Percentiles rank a stretch among this genome's conserved stretches.
Conservation (phyloP, 2,329 filamentous ascomycete species). For the Colletotrichum truncatum region DNA sequence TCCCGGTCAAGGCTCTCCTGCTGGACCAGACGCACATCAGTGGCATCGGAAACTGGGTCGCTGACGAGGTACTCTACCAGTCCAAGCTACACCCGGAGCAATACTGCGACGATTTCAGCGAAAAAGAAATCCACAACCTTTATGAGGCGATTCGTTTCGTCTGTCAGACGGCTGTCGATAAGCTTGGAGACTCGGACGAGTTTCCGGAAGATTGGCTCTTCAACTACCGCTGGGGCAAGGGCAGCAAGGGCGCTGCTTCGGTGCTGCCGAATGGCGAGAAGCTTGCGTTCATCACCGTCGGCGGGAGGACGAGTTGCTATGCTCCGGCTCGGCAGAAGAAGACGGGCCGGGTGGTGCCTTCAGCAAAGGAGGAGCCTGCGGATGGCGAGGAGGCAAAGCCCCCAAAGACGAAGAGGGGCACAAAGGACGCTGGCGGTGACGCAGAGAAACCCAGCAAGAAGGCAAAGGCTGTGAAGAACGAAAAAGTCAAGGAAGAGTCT, state of each 20-base stretch:
- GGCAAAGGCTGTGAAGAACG: constrained; percentile 34
- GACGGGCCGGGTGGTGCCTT: constrained; percentile 53
- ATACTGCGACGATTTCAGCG: constrained; percentile 83
- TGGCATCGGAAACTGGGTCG: constrained; percentile 97
- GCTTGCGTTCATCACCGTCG: constrained; percentile 87
- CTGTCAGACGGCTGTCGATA: constrained; percentile 80
- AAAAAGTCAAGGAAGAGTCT: constrained; percentile 26
- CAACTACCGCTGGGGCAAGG: constrained; percentile 89
- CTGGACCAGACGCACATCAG: constrained; percentile 90
- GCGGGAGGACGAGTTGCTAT: constrained; percentile 89
- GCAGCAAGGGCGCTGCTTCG: constrained; percentile 75
- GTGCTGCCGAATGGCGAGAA: constrained; percentile 85
- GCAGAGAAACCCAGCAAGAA: constrained; percentile 39
- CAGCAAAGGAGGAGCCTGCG: constrained; percentile 53
- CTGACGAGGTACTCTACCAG: constrained; percentile 92
- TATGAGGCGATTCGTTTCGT: constrained; percentile 81
- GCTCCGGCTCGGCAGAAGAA: constrained; percentile 90
- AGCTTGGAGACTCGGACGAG: constrained; percentile 81
- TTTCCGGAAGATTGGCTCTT: constrained; percentile 93
- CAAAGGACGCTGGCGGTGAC: constrained; percentile 37
- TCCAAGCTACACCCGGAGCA: constrained; percentile 91
- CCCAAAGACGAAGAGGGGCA: constrained; percentile 37
- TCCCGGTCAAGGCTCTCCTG: constrained; percentile 89
- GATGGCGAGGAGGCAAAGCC: constrained; percentile 39
- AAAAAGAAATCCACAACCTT: constrained; percentile 75